Conservation (phyloP, 169 alveolate species). For the Cryptosporidium baileyi region DNA sequence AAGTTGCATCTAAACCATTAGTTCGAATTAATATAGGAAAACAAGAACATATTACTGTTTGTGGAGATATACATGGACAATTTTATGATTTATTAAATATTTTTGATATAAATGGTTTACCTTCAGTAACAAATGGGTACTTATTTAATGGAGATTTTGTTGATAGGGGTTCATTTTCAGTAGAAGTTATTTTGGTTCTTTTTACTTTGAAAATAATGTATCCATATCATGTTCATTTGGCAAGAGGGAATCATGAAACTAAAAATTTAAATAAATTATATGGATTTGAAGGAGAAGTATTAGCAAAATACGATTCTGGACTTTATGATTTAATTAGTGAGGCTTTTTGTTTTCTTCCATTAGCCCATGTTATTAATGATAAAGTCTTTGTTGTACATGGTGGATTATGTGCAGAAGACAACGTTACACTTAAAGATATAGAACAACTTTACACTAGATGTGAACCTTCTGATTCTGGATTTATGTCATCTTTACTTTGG, state of each 20-base stretch:
- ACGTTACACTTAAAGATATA: constrained; percentile 92
- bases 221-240: constrained; percentile 94
- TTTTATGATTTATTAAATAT: constrained; percentile 96
- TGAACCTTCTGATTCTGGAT: constrained; percentile 95
- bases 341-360: constrained; percentile 95
- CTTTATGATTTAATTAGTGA: constrained; percentile 88
- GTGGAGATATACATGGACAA: constrained; percentile 99
- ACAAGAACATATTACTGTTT: constrained; percentile 93
- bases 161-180: constrained; percentile 99
- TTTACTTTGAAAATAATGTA: constrained; percentile 90
- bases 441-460: constrained; percentile 89
- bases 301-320: constrained; percentile 93
- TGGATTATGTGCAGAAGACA: constrained; percentile 93
- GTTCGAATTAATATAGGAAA: constrained; percentile 87
- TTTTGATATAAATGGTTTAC: constrained; percentile 95
- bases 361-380: constrained; percentile 93
- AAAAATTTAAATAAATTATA: constrained; percentile 95
- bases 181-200: constrained; percentile 90
- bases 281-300: constrained; percentile 98
- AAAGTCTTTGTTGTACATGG: constrained; percentile 97
- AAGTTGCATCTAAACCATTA: constrained; percentile 82
- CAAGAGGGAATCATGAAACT: constrained; percentile 99
- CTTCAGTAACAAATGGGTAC: constrained; percentile 94
- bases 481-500: constrained; percentile 97
- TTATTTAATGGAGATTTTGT: constrained; percentile 99